Evolutionary conservation across 2,329 filamentous ascomycete genomes (phyloP), one percentile per base, ranked within the genome.

Genomic region (Endothia cerciana): DNA sequence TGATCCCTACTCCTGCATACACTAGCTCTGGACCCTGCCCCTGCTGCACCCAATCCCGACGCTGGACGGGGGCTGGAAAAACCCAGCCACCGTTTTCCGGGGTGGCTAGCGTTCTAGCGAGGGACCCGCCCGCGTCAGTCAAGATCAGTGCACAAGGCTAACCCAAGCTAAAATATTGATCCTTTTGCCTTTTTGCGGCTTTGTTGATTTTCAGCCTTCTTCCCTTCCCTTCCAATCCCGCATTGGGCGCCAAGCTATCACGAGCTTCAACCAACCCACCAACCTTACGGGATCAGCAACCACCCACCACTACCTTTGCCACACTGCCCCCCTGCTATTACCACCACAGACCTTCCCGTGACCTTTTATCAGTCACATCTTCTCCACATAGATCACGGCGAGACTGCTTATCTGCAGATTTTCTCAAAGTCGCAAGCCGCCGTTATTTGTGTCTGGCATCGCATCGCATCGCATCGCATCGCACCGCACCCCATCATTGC

Each of bases 121-220:
- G 36, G 60, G 60, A 17, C 25, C 65, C 65, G 68, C 60, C 63
- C 51, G 47, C 47, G 22, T 51, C 47, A 51, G 47, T 51, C 47
- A 51, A 65, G 65, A 61, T 59, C 51, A 57, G 51, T 57, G 55
- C 69, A 67, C 73, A 70, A 74, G 72, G 73, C 72, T 73, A 70
- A 64, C 47, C 58, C 63, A 60, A 68, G 64, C 66, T 66, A 62
- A 66, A 66, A 68, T 65, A 60, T 62, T 64, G 64, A 68, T 65
- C 64, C 41, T 56, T 68, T 67, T 67, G 61, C 61, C 60, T 60
- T 64, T 64, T 55, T 62, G 45, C 49, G 62, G 60, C 67, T 68
- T 69, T 71, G 70, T 69, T 71, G 70, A 69, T 72, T 72, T 65
- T 73, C 72, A 73, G 72, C 72, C 72, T 73, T 72, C 68, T 66